phyloP scores from a whole-genome alignment of 108 stramenopile genomes.

The Cyclotella baltica region DNA sequence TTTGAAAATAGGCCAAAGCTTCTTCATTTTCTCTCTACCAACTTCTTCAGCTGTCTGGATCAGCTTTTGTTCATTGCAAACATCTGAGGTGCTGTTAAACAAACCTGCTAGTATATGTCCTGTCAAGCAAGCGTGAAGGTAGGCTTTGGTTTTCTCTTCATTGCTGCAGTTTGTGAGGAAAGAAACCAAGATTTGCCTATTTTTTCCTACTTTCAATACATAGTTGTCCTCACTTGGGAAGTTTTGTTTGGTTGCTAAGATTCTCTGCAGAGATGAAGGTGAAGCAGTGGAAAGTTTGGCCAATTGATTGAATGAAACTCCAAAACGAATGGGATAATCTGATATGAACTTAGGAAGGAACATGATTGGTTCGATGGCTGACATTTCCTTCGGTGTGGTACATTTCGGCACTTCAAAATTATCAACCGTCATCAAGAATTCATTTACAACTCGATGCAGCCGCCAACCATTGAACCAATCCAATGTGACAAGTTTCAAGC shows the following conservation, averaged over 20 bases:
- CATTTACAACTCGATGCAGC: conserved; percentile 60
- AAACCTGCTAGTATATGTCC: conserved; percentile 15
- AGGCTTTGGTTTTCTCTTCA: conserved; percentile 65
- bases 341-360: conserved; percentile 52
- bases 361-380: conserved; percentile 71
- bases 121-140: conserved; percentile 65
- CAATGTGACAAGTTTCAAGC: conserved; percentile 80
- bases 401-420: not conserved
- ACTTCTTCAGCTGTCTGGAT: conserved; percentile 30
- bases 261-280: conserved; percentile 32
- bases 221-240: conserved; percentile 46
- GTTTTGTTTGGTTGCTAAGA: conserved; percentile 10
- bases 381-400: conserved; percentile 64
- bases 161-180: conserved; percentile 52
- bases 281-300: conserved; percentile 21
- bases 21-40: conserved; percentile 12
- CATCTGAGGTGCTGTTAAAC: too few species aligned
- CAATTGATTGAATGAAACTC: conserved; percentile 69
- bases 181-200: conserved; percentile 53
- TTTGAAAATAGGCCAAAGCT: conserved; percentile 51
- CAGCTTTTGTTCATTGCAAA: conserved; percentile 18
- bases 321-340: conserved; percentile 54
- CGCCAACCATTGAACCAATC: conserved; percentile 74
- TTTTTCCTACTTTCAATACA: conserved; percentile 26
- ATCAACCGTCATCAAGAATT: conserved; percentile 52